Conservation (phyloP, 257 asterid genomes). For the Plantago ovata region DNA sequence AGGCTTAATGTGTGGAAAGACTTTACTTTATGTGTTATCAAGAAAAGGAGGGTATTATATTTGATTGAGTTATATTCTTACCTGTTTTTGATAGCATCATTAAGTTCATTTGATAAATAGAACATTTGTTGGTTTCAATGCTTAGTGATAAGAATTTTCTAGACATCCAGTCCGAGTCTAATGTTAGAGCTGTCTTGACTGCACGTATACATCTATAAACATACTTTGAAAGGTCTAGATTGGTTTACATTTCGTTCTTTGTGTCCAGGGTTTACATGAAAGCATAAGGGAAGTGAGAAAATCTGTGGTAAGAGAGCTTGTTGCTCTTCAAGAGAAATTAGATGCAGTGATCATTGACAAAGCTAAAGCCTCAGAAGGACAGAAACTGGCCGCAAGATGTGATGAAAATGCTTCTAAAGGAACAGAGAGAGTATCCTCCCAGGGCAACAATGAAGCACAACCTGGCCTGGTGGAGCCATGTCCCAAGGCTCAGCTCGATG, state of each 20-base stretch:
- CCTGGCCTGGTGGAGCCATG: slow-evolving; percentile 11
- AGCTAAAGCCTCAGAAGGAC: slow-evolving; percentile 16
- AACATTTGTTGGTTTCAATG: too few relatives aligned
- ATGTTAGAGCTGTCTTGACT: too few relatives aligned
- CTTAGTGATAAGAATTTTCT: too few relatives aligned
- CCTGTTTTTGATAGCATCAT: too few relatives aligned
- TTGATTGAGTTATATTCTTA: too few relatives aligned
- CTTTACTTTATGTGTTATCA: too few relatives aligned
- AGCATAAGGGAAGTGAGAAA: slow-evolving; percentile 55
- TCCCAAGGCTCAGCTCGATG: slow-evolving; percentile 15
- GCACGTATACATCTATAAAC: too few relatives aligned
- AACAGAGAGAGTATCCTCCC: slow-evolving; percentile 5
- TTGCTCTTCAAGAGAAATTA: slow-evolving; percentile 61
- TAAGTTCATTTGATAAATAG: too few relatives aligned
- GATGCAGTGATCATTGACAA: slow-evolving; percentile 29
- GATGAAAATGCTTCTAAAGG: slow-evolving; percentile 20
- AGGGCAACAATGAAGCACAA: slow-evolving; percentile 7
- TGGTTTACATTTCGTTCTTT: not conserved
- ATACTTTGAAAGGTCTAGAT: not conserved
- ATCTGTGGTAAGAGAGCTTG: slow-evolving; percentile 61
- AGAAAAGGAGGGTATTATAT: too few relatives aligned
- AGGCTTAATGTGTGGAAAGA: too few relatives aligned
- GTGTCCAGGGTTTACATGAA: slow-evolving; percentile 56
- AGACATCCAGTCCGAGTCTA: too few relatives aligned
- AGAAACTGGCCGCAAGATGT: not conserved